phyloP scores from a whole-genome alignment of 495 filamentous ascomycete genomes.

The Penicillium riverlandense region DNA sequence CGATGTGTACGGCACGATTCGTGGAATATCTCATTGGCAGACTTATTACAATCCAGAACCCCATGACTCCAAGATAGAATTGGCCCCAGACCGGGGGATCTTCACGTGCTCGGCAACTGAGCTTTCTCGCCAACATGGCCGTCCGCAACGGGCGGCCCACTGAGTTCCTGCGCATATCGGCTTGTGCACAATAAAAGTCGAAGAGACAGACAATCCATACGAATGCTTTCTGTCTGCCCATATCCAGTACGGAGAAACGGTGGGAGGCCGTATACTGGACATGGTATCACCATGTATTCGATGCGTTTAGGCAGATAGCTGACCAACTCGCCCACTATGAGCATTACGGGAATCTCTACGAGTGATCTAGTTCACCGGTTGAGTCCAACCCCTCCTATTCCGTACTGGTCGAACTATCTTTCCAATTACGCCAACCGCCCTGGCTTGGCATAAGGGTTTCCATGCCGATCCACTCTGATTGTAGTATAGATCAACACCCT shows the following conservation, averaged over 20 bases:
- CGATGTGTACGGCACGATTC: constrained; percentile 1
- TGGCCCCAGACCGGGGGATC: background rate
- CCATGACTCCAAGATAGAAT: too few species aligned
- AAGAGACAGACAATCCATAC: background rate
- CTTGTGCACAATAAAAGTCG: background rate
- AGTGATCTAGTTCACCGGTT: too few species aligned
- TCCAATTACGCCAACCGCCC: background rate
- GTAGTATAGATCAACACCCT: constrained; percentile 7
- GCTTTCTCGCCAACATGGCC: constrained; percentile 9
- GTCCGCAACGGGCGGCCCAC: constrained; percentile 11
- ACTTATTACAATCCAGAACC: too few species aligned
- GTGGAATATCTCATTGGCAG: too few species aligned
- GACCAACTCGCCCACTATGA: too few species aligned
- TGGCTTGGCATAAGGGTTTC: constrained; percentile 15
- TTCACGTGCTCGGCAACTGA: constrained; percentile 24
- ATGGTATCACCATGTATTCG: too few species aligned
- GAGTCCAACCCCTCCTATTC: background rate
- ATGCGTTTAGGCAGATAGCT: too few species aligned
- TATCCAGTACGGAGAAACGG: too few species aligned
- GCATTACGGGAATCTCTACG: too few species aligned
- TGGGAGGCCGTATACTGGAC: too few species aligned
- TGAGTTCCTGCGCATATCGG: background rate
- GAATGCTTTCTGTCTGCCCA: too few species aligned
- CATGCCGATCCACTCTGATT: constrained; percentile 9
- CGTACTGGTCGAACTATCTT: background rate